Evolutionary conservation across 2,329 filamentous ascomycete species (phyloP).

Genomic region (Cladosporium sp.): DNA sequence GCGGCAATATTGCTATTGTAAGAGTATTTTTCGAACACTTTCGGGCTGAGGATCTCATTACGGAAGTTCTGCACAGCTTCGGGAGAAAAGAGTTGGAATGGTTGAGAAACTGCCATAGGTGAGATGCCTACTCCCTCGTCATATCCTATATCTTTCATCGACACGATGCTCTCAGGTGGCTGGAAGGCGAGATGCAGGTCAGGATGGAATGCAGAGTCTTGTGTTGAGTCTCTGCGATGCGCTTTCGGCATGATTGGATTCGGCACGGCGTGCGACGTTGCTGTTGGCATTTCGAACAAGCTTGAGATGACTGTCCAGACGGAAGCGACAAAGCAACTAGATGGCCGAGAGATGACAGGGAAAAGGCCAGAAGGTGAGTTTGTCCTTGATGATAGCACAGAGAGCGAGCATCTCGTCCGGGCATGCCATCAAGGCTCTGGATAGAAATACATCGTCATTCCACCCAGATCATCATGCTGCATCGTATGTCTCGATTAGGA

Average conservation of each 20-base stretch:
- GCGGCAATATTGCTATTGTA: conserved; percentile 57
- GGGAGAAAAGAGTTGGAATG: conserved; percentile 59
- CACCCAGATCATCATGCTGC: neutral
- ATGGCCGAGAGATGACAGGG: neutral
- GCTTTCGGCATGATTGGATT: neutral
- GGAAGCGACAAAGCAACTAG: too few relatives aligned
- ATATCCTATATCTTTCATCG: conserved; percentile 60
- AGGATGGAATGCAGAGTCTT: conserved; percentile 45
- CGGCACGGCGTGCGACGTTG: neutral
- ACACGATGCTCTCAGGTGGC: conserved; percentile 48
- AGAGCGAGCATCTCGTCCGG: neutral
- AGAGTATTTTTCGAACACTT: conserved; percentile 54
- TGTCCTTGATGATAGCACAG: neutral
- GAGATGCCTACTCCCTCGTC: conserved; percentile 55
- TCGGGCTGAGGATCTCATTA: conserved; percentile 55
- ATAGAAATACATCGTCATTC: too few relatives aligned
- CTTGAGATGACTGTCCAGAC: neutral
- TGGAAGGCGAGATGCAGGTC: conserved; percentile 53
- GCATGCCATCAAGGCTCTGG: too few relatives aligned
- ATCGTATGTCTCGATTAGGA: neutral
- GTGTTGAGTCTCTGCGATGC: neutral
- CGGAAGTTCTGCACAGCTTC: conserved; percentile 61
- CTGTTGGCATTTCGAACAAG: neutral
- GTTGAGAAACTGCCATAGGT: conserved; percentile 59
- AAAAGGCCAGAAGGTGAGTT: neutral